phyloP scores from a whole-genome alignment of 805 yeast genomes.

The Candida ponderosae region DNA sequence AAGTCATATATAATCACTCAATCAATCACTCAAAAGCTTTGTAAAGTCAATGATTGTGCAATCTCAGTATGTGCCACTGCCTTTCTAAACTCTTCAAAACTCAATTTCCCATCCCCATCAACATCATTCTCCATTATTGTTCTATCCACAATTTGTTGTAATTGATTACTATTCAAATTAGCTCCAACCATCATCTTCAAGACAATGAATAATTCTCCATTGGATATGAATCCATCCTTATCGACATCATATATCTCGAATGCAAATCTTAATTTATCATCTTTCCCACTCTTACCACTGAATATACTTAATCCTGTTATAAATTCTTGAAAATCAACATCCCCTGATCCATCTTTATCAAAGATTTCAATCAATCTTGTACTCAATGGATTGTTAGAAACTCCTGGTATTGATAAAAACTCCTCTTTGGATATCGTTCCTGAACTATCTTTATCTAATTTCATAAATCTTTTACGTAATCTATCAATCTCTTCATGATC shows the following conservation, averaged over 20 bases:
- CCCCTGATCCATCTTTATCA: slow-evolving; percentile 89
- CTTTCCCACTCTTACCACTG: slow-evolving; percentile 71
- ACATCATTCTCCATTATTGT: slow-evolving; percentile 88
- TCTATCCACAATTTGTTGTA: slow-evolving; percentile 95
- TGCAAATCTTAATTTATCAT: slow-evolving; percentile 81
- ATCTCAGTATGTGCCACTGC: slow-evolving; percentile 52
- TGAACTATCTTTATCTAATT: slow-evolving; percentile 84
- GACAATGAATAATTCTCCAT: slow-evolving; percentile 89
- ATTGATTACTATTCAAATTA: slow-evolving; percentile 74
- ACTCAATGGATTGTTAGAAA: slow-evolving; percentile 84
- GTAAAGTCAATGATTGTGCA: slow-evolving; percentile 51
- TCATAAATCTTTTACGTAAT: slow-evolving; percentile 87
- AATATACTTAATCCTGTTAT: slow-evolving; percentile 81
- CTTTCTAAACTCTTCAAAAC: slow-evolving; percentile 77
- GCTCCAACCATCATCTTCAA: slow-evolving; percentile 96
- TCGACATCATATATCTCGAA: slow-evolving; percentile 94
- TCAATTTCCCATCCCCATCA: slow-evolving; percentile 81
- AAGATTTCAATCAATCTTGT: slow-evolving; percentile 86
- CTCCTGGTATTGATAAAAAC: slow-evolving; percentile 88
- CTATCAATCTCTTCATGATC: slow-evolving; percentile 89
- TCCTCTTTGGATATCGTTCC: slow-evolving; percentile 91
- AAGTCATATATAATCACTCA: too few species aligned
- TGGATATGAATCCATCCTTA: slow-evolving; percentile 88
- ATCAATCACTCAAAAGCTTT: slow-evolving; percentile 30
- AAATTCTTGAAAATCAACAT: slow-evolving; percentile 92